Conservation (phyloP, 371 early-diverging fungal genomes). For the Funneliformis caledonium region DNA sequence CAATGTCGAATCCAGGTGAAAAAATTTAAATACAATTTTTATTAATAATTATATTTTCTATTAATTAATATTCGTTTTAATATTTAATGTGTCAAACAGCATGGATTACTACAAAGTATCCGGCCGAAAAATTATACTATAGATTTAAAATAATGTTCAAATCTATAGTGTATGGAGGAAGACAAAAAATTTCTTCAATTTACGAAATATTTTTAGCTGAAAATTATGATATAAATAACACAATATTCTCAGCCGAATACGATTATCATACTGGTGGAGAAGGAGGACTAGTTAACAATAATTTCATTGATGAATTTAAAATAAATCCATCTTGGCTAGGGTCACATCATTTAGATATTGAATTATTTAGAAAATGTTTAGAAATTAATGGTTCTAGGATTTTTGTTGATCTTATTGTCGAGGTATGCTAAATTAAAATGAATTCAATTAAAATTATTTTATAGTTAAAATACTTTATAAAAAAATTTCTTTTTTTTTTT, state of each 20-base stretch:
- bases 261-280: not conserved
- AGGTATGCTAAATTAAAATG: not conserved
- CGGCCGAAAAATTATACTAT: constrained; percentile 6
- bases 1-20: not conserved
- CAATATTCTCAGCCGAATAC: not conserved
- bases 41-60: not conserved
- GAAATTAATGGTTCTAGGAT: constrained; percentile 22
- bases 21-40: not conserved
- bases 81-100: not conserved
- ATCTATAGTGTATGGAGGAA: constrained; percentile 17
- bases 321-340: not conserved
- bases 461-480: not conserved
- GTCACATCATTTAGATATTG: constrained; percentile 38
- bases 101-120: constrained; percentile 1
- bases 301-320: not conserved
- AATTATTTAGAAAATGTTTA: constrained; percentile 24
- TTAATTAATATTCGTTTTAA: not conserved
- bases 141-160: constrained; percentile 21
- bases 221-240: constrained; percentile 1
- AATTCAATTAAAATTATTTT: too few relatives aligned
- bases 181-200: not conserved
- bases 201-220: too few relatives aligned
- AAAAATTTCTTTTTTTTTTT: not conserved
- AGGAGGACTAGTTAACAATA: too few relatives aligned
- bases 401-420: constrained; percentile 30